phyloP scores from a whole-genome alignment of 2,329 filamentous ascomycete genomes.

The Diatrype stigma region DNA sequence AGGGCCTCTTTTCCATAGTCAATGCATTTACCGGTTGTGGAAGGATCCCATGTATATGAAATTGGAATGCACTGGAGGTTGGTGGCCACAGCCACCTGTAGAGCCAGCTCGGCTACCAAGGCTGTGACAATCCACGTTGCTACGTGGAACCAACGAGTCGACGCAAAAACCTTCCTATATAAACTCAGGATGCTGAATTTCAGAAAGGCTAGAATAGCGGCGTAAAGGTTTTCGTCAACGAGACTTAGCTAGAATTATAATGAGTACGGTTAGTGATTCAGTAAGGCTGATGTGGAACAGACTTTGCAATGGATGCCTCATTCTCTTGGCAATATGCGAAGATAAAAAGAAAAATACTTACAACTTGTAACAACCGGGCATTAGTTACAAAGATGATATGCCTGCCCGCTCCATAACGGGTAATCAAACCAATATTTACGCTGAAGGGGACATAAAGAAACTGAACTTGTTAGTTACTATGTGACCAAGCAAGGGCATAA shows the following conservation, averaged over 20 bases:
- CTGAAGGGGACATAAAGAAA: neutral
- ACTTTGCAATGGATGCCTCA: no score
- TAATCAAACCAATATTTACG: no score
- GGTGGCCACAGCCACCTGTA: neutral
- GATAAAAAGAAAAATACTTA: no score
- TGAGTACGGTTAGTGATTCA: no score
- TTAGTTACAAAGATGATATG: no score
- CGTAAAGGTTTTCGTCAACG: neutral
- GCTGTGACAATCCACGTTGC: neutral
- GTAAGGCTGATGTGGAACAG: no score
- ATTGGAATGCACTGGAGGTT: neutral
- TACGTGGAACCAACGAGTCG: neutral
- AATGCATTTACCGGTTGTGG: neutral
- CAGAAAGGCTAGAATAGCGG: neutral
- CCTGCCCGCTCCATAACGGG: no score
- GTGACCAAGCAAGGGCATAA: neutral
- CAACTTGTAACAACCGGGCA: no score
- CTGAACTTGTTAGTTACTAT: neutral
- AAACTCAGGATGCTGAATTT: neutral
- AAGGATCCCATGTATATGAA: neutral
- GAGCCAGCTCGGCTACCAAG: neutral
- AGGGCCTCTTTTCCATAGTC: neutral
- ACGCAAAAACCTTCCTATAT: neutral
- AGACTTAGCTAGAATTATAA: neutral
- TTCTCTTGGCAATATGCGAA: no score